A percentile compares a stretch with the other conserved stretches of the same genome.
Evolutionary conservation across 345 rosid species (phyloP).

Genomic region (Aethionema arabicum): DNA sequence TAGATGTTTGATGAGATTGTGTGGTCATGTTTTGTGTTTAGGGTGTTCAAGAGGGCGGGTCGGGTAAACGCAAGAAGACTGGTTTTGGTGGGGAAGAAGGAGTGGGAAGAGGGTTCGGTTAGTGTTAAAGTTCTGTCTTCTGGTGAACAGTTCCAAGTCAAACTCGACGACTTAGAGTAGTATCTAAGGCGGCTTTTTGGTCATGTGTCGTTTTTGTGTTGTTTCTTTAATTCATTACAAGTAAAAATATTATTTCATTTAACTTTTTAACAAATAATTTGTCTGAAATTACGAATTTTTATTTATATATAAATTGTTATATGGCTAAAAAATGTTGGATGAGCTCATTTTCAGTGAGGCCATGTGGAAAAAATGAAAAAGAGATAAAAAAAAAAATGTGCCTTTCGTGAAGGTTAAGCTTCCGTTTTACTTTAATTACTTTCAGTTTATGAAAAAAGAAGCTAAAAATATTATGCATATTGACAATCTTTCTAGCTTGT

Average conservation of each 20-base stretch:
- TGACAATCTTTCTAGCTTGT: too few relatives aligned
- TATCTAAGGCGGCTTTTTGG: neutral
- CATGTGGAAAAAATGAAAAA: too few relatives aligned
- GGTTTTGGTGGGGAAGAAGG: conserved; percentile 71
- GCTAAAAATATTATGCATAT: too few relatives aligned
- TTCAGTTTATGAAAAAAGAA: too few relatives aligned
- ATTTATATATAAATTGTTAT: too few relatives aligned
- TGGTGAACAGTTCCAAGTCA: conserved; percentile 74
- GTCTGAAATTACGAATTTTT: too few relatives aligned
- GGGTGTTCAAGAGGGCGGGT: conserved; percentile 93
- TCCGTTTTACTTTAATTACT: neutral
- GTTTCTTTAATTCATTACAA: neutral
- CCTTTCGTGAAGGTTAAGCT: conserved; percentile 24
- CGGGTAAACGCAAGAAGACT: conserved; percentile 73
- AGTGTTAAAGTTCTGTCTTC: conserved; percentile 73
- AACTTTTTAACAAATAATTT: too few relatives aligned
- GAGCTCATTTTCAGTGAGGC: too few relatives aligned
- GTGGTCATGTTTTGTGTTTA: conserved; percentile 18
- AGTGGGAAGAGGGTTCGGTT: conserved; percentile 86
- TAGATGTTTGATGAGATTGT: too few relatives aligned
- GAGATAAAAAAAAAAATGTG: conserved; percentile 3
- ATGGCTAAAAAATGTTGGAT: too few relatives aligned
- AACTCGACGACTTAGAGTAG: conserved; percentile 63
- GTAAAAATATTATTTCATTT: too few relatives aligned
- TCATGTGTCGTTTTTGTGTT: neutral